Evolutionary conservation across 2,329 filamentous ascomycete genomes (phyloP).

Genomic region (Aureobasidium leucospermi): DNA sequence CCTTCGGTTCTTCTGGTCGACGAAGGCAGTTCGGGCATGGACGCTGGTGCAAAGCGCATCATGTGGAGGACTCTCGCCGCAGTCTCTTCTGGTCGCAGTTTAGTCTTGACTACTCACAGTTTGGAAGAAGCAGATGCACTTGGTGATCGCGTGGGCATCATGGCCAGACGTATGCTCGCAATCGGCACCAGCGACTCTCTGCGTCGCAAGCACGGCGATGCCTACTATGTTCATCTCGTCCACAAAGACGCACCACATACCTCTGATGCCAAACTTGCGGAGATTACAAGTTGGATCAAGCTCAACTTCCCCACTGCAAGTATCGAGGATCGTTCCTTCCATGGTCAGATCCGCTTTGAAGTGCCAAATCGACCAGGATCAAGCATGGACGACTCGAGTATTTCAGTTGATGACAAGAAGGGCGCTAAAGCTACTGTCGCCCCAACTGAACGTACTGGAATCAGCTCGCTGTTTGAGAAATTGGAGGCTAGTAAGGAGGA

Average conservation of each 20-base stretch:
- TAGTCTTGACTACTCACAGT: constrained; percentile 83
- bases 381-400: constrained; percentile 13
- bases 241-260: constrained; percentile 68
- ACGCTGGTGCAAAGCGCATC: constrained; percentile 80
- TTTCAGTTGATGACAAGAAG: constrained; percentile 11
- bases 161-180: constrained; percentile 79
- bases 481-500: constrained; percentile 63
- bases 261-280: constrained; percentile 57
- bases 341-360: constrained; percentile 82
- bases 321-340: constrained; percentile 67
- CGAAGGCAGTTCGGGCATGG: constrained; percentile 81
- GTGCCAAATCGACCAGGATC: constrained; percentile 45
- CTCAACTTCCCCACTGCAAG: constrained; percentile 55
- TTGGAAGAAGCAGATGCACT: constrained; percentile 95
- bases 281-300: constrained; percentile 59
- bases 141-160: constrained; percentile 74
- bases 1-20: constrained; percentile 81
- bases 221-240: constrained; percentile 75
- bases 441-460: constrained; percentile 23
- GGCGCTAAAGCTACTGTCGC: constrained; percentile 6
- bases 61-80: constrained; percentile 84
- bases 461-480: constrained; percentile 62
- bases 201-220: constrained; percentile 67
- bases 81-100: constrained; percentile 67
- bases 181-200: constrained; percentile 69